phyloP scores from a whole-genome alignment of 805 yeast species.

The Gaillardinia entomophila region DNA sequence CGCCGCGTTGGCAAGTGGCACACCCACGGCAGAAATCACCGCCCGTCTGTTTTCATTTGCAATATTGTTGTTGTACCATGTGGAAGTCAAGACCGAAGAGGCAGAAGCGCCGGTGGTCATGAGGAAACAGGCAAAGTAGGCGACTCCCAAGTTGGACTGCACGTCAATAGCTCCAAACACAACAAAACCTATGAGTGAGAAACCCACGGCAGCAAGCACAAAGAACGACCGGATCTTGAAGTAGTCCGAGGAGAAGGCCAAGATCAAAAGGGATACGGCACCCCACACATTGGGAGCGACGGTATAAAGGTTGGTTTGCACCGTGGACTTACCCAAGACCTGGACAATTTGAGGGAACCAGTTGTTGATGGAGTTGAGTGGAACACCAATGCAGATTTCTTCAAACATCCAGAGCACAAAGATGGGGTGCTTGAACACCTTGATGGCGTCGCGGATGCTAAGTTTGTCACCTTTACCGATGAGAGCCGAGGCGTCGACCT shows the following conservation, averaged over 20 bases:
- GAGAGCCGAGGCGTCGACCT: constrained; percentile 39
- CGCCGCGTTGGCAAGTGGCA: constrained; percentile 28
- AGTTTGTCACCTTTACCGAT: constrained; percentile 24
- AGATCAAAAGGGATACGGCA: constrained; percentile 34
- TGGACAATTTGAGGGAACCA: constrained; percentile 45
- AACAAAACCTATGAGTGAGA: constrained; percentile 41
- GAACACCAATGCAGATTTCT: constrained; percentile 44
- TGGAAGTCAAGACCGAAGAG: constrained; percentile 43
- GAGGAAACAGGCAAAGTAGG: constrained; percentile 39
- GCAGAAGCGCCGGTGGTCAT: constrained; percentile 47
- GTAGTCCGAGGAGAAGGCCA: constrained; percentile 38
- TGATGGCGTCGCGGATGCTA: constrained; percentile 34
- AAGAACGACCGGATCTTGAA: constrained; percentile 32
- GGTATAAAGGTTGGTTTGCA: constrained; percentile 35
- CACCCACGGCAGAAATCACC: constrained; percentile 42
- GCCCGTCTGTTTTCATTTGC: constrained; percentile 43
- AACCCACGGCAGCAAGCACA: constrained; percentile 29
- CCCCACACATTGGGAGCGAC: constrained; percentile 48
- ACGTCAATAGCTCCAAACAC: constrained; percentile 43
- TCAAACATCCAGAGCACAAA: constrained; percentile 39
- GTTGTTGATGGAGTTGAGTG: constrained; percentile 41
- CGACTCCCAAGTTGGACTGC: constrained; percentile 29
- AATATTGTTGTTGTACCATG: constrained; percentile 47
- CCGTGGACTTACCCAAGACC: constrained; percentile 33
- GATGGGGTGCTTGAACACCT: constrained; percentile 41